Evolutionary conservation across 495 filamentous ascomycete genomes (phyloP), one percentile per base, ranked within the genome.

Genomic region (Penicillium simplicissimum): DNA sequence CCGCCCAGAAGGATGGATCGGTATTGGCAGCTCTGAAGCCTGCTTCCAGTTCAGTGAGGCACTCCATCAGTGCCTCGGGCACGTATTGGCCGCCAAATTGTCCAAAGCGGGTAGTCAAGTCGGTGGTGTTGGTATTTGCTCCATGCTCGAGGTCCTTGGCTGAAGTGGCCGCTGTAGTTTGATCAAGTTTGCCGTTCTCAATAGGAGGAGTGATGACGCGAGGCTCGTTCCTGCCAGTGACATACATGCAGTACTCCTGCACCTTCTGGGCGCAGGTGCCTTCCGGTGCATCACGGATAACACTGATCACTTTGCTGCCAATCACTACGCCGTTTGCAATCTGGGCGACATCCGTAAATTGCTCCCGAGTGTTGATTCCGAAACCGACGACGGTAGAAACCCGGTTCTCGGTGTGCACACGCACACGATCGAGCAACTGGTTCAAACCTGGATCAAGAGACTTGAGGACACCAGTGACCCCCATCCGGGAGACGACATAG

Each of bases 401-500:
- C 73, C 91, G 86, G 21, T 58, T 60, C 11, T 89, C 90, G 25
- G 92, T 93, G 73, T 88, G 93, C 64, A 85, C 86, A 76, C 96
- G 92, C 10, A 98, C 93, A 2, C 90, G 84, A 33, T 81, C 80
- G 52, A 97, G 82, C 25, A 98, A 82, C 42, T 42, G 89, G 23
- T 31, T 19, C 51, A 53, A 53, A n/a, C 25, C 28, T 10, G 19
- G 11, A 14, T 35, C 28, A 1, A 34, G 31, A 17, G 23, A 31
- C 51, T 53, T 53, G 15, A 35, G 3, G 1, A 33, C 35, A 57
- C 95, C 95, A 1, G 93, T 97, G 28, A 97, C 91, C 55, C 93
- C 95, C 90, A 97, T 96, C 60, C 93, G 84, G 4, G 94, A 97
- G 31, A 97, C 93, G 51, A 98, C 92, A 70, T 97, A 98, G 75